Conservation (phyloP, 108 stramenopile genomes). For the Cyclostephanos invisitatus region DNA sequence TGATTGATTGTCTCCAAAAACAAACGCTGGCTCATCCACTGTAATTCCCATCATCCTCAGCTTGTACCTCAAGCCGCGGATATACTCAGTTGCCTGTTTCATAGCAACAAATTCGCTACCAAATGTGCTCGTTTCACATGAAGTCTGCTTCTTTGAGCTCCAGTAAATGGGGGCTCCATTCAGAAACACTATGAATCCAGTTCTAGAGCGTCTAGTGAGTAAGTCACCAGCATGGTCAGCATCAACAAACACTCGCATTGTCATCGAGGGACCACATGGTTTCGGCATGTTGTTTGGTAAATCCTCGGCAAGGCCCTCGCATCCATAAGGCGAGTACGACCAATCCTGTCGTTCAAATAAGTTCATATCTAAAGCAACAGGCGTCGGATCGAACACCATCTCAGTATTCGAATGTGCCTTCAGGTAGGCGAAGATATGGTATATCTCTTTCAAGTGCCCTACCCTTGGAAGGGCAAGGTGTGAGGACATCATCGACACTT, state of each 20-base stretch:
- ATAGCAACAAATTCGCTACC: constrained; percentile 57
- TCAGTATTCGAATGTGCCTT: constrained; percentile 32
- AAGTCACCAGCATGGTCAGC: constrained; percentile 14
- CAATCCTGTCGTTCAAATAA: constrained; percentile 38
- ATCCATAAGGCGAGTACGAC: constrained; percentile 31
- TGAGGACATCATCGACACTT: constrained; percentile 48
- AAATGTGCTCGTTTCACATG: constrained; percentile 64
- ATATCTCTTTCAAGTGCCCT: constrained; percentile 51
- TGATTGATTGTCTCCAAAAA: constrained; percentile 48
- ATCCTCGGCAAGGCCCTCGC: constrained; percentile 17
- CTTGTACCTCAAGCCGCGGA: constrained; percentile 59
- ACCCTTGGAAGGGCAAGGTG: constrained; percentile 43
- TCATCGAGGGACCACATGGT: constrained; percentile 35
- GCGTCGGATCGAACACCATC: constrained; percentile 53
- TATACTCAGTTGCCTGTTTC: constrained; percentile 45
- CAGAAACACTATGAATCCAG: constrained; percentile 38
- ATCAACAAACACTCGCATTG: constrained; percentile 14
- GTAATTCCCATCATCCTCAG: constrained; percentile 59
- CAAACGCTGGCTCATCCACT: constrained; percentile 15
- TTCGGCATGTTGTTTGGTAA: constrained; percentile 25
- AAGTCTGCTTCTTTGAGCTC: constrained; percentile 48
- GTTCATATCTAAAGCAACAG: constrained; percentile 23
- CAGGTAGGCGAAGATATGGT: constrained; percentile 47
- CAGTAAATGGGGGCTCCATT: constrained; percentile 45
- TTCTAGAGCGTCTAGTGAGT: constrained; percentile 53